Percentiles rank a stretch among this genome's conserved stretches.
Evolutionary conservation across 2,329 filamentous ascomycete species (phyloP).

Genomic region (Tolypocladium tropicale): DNA sequence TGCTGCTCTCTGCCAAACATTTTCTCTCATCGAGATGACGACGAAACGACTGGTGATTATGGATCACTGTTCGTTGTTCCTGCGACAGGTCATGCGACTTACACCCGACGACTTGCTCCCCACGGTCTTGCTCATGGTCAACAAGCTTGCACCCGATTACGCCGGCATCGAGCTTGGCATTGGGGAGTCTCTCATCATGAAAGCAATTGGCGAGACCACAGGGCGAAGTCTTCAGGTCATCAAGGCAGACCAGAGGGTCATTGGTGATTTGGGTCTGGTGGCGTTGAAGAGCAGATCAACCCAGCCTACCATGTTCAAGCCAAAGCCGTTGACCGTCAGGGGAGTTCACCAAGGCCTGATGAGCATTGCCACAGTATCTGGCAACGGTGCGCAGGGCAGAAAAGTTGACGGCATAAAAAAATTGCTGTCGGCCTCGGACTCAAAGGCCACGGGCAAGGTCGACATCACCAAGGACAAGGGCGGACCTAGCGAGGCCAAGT

Average conservation of each 20-base stretch:
- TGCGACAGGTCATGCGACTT: conserved; percentile 86
- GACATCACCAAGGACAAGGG: conserved; percentile 91
- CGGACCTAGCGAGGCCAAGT: conserved; percentile 90
- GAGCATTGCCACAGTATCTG: conserved; percentile 75
- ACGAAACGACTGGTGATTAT: conserved; percentile 83
- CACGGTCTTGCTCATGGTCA: conserved; percentile 91
- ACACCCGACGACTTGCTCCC: conserved; percentile 81
- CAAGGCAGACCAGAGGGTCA: conserved; percentile 91
- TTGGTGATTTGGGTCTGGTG: conserved; percentile 88
- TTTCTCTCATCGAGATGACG: conserved; percentile 90
- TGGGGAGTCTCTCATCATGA: conserved; percentile 97
- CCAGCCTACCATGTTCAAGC: conserved; percentile 97
- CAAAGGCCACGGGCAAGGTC: conserved; percentile 61
- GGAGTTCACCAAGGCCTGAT: conserved; percentile 84
- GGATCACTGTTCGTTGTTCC: conserved; percentile 80
- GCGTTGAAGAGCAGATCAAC: conserved; percentile 92
- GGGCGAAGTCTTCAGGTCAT: conserved; percentile 81
- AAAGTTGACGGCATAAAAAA: conserved; percentile 97
- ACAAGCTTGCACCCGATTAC: conserved; percentile 94
- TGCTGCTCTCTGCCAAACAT: conserved; percentile 86
- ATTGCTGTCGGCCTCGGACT: conserved; percentile 80
- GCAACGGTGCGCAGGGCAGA: conserved; percentile 76
- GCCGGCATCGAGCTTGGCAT: conserved; percentile 96
- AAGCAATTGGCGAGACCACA: conserved; percentile 90
- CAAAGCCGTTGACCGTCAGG: conserved; percentile 76